Evolutionary conservation across 2,329 filamentous ascomycete genomes (phyloP).

Genomic region (Epichloe uncinata): DNA sequence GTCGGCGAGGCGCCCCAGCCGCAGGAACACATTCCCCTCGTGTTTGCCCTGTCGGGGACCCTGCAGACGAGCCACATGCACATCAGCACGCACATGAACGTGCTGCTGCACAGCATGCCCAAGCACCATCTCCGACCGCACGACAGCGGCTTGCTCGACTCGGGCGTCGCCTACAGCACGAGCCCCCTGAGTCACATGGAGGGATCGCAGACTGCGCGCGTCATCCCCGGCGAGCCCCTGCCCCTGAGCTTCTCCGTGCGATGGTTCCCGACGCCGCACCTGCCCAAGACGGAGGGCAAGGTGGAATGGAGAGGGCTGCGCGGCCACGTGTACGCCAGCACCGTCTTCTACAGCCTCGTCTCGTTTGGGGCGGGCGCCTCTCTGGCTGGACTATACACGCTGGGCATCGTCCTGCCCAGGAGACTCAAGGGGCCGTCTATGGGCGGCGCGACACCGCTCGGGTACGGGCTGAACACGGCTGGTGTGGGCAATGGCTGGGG

Average conservation of each 20-base stretch:
- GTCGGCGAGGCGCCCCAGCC: conserved; percentile 36
- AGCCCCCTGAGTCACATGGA: conserved; percentile 49
- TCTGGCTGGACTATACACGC: conserved; percentile 44
- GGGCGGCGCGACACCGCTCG: conserved; percentile 44
- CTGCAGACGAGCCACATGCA: conserved; percentile 83
- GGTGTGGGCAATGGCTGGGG: conserved; percentile 46
- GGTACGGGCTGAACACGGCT: conserved; percentile 33
- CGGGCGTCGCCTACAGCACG: conserved; percentile 75
- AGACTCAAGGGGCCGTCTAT: conserved; percentile 35
- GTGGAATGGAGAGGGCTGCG: conserved; percentile 54
- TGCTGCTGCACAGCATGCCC: conserved; percentile 61
- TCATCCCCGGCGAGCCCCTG: conserved; percentile 79
- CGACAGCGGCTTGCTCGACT: conserved; percentile 70
- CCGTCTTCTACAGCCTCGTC: conserved; percentile 47
- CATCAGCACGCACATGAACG: conserved; percentile 78
- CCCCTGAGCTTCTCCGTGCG: conserved; percentile 67
- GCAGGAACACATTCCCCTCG: conserved; percentile 64
- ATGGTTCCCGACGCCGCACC: conserved; percentile 68
- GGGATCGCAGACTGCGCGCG: conserved; percentile 41
- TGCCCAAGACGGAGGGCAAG: conserved; percentile 53
- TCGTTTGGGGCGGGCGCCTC: conserved; percentile 43
- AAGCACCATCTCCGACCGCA: conserved; percentile 49
- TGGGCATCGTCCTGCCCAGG: conserved; percentile 44
- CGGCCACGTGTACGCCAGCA: conserved; percentile 49
- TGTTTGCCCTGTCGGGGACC: conserved; percentile 80